A percentile compares a stretch with the other conserved stretches of the same genome.
These are phyloP conservation scores for Vairimorpha apis DNA, from an alignment of 371 early-diverging fungal species.

Conservation along the genomic window DNA sequence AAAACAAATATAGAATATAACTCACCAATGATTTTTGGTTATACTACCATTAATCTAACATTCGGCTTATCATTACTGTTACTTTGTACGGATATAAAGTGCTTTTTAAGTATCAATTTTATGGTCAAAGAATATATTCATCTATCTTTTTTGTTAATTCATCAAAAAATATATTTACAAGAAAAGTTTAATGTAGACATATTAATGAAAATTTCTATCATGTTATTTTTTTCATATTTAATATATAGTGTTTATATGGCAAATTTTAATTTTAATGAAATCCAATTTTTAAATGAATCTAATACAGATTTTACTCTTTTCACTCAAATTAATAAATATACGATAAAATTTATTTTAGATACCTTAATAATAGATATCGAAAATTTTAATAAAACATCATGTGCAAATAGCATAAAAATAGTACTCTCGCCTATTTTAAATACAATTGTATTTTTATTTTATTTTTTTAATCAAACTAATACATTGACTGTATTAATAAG, in stretches of 20 bases:
- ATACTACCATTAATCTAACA: not conserved
- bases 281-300: no score
- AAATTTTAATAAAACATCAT: not conserved
- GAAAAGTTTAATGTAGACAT: no score
- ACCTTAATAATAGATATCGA: slow-evolving; percentile 6
- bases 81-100: no score
- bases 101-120: no score
- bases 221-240: no score
- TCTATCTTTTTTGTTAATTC: no score
- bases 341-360: not conserved
- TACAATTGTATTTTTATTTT: not conserved
- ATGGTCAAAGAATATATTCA: no score
- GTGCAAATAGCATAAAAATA: not conserved
- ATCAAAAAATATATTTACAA: no score
- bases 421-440: not conserved
- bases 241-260: no score
- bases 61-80: not conserved
- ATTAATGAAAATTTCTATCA: no score
- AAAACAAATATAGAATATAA: not conserved
- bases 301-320: not conserved
- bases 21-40: not conserved
- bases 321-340: not conserved
- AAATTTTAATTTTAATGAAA: no score
- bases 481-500: not conserved
- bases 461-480: not conserved